A percentile compares a stretch with the other conserved stretches of the same genome.
These are phyloP conservation scores for Xylaria polymorpha DNA, from an alignment of 2,329 filamentous ascomycete species.

Conservation along the genomic window DNA sequence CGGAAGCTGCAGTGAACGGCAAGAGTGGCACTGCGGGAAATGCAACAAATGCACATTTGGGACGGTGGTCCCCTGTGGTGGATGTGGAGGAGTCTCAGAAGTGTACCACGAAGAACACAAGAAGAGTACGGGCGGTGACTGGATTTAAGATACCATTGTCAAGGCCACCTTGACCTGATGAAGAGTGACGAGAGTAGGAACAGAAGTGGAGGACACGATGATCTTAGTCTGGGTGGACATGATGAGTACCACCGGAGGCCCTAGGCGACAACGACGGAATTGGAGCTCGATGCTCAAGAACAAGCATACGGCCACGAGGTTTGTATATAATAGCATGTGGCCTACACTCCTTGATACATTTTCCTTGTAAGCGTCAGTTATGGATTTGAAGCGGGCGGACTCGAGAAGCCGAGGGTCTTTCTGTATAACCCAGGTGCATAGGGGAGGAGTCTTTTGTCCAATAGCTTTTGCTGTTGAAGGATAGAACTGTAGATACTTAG, in stretches of 20 bases:
- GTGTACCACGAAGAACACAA: conserved; percentile 35
- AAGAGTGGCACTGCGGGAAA: conserved; percentile 38
- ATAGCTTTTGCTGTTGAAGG: conserved; percentile 15
- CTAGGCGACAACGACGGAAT: conserved; percentile 2
- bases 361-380: conserved; percentile 23
- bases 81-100: conserved; percentile 37
- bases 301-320: conserved; percentile 10
- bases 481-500: conserved; percentile 25
- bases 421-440: conserved; percentile 11
- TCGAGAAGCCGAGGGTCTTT: conserved; percentile 11
- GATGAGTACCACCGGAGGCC: background rate
- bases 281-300: conserved; percentile 4
- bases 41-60: conserved; percentile 39
- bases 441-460: conserved; percentile 6
- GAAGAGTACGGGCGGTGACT: conserved; percentile 15
- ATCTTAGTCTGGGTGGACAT: conserved; percentile 1
- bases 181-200: conserved; percentile 6
- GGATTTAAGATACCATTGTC: conserved; percentile 4
- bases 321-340: conserved; percentile 16
- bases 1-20: conserved; percentile 29
- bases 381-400: conserved; percentile 17
- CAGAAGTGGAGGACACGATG: conserved; percentile 12
- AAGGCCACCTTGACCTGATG: background rate
- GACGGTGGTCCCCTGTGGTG: conserved; percentile 28
- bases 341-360: conserved; percentile 29